Base-by-base conservation (phyloP, 2,329 filamentous ascomycete species). In the Aphanoascus verrucosus region DNA sequence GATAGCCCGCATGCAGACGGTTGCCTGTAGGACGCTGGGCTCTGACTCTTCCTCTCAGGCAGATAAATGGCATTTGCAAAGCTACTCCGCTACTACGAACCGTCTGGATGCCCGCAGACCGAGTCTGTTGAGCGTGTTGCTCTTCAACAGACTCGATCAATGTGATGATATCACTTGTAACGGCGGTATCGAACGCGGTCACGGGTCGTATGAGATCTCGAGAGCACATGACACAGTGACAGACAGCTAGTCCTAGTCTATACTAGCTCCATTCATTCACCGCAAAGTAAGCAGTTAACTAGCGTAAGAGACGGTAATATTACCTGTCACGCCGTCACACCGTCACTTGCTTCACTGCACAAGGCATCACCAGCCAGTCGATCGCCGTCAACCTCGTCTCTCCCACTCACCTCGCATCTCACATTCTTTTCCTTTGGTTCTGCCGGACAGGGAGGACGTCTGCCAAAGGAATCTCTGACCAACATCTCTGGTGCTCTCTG, bases 151-250 rank as follows among this genome's bases (percentile, higher is more conserved):
- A n/a, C 38, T 37, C 2, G 23, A 31, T 14, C 3, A 34, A 42
- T 17, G 20, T 51, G 50, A 52, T 52, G 50, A 52, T 52, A 52
- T 52, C 50, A 52, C 50, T 46, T 41, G 50, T 52, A 52, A 52
- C 50, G 50, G 41, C 34, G 5, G 42, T 46, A 52, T 32, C 41
- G 14, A 46, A 45, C 23, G 19, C 41, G 34, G 41, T 52, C 42
- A 52, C 31, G 34, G 35, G 42, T 23, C 42, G 34, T 52, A 46
- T 14, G 50, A 20, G 8, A 5, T 11, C 40, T 17, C 12, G 19
- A 5, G 4, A 38, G 41, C 50, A 46, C 50, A 46, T 52, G 50
- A 46, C 42, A 19, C n/a, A 17, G 3, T 28, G 4, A 5, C 40
- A 20, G 19, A 14, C 8, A 9, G 19, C 42, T 32, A 40, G 42